Conservation (phyloP, 2,329 filamentous ascomycete genomes). For the Botryotinia convoluta region DNA sequence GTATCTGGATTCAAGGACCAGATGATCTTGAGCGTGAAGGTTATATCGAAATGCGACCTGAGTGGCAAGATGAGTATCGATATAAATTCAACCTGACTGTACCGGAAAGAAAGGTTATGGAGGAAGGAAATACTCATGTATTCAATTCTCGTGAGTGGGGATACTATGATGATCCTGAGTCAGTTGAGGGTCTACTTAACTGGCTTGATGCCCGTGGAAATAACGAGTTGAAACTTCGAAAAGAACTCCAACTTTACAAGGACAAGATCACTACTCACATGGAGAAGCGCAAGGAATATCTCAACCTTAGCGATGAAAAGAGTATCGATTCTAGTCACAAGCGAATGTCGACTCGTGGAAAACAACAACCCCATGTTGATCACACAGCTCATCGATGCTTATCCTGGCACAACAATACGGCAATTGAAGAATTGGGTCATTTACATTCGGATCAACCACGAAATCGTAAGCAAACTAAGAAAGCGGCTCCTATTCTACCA, state of each 20-base stretch:
- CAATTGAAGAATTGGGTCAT: conserved; percentile 56
- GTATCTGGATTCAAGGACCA: conserved; percentile 94
- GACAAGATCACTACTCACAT: conserved; percentile 77
- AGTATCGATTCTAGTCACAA: conserved; percentile 46
- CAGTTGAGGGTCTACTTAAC: conserved; percentile 73
- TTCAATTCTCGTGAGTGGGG: conserved; percentile 81
- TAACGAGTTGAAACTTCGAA: conserved; percentile 82
- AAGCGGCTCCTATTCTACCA: conserved; percentile 23
- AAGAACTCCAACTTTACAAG: conserved; percentile 76
- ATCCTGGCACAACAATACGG: conserved; percentile 63
- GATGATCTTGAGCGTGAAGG: conserved; percentile 83
- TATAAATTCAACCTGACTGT: conserved; percentile 78
- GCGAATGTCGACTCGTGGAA: conserved; percentile 61
- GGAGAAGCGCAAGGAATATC: conserved; percentile 73
- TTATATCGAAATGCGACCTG: conserved; percentile 74
- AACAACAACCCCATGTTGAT: conserved; percentile 47
- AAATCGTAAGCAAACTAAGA: conserved; percentile 40
- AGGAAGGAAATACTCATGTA: conserved; percentile 81
- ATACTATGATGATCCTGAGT: conserved; percentile 78
- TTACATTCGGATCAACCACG: conserved; percentile 58
- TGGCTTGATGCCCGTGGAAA: conserved; percentile 88
- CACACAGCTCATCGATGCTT: conserved; percentile 57
- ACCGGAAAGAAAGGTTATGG: conserved; percentile 76
- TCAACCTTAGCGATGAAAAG: conserved; percentile 52
- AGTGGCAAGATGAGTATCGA: conserved; percentile 73